These are phyloP conservation scores for Oldenlandia corymbosa DNA, from an alignment of 257 asterid genomes.

Conservation along the genomic window DNA sequence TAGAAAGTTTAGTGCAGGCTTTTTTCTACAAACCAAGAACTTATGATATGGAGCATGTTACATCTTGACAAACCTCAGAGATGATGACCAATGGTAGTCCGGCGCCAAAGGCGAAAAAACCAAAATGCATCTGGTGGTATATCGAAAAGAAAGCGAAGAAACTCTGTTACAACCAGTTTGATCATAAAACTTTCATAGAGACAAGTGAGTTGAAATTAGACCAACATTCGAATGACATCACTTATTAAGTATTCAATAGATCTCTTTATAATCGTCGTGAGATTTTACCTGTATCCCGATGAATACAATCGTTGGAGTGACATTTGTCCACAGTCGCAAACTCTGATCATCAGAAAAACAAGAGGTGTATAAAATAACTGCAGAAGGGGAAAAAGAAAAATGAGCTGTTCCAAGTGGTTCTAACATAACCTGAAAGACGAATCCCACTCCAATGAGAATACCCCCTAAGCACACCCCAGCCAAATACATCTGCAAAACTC, in stretches of 20 bases:
- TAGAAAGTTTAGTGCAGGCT: too few species aligned
- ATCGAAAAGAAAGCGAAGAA: neutral
- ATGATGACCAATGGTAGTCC: constrained; percentile 17
- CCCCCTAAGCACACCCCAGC: constrained; percentile 5
- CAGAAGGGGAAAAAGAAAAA: neutral
- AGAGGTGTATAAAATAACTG: too few species aligned
- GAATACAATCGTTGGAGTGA: neutral
- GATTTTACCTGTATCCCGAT: constrained; percentile 8
- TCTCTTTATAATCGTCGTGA: too few species aligned
- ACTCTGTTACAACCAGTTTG: neutral
- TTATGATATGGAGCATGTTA: neutral
- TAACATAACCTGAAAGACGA: constrained; percentile 3
- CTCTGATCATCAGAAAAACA: too few species aligned
- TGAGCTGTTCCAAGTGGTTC: neutral
- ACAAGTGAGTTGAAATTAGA: too few species aligned
- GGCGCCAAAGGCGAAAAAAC: constrained; percentile 12
- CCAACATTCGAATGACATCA: too few species aligned
- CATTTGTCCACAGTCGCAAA: neutral
- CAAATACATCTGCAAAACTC: neutral
- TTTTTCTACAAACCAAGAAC: neutral
- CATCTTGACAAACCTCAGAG: constrained; percentile 15
- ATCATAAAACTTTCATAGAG: too few species aligned
- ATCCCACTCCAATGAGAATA: constrained; percentile 7
- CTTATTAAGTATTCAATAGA: too few species aligned
- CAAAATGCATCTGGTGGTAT: constrained; percentile 12